phyloP scores from a whole-genome alignment of 129 eudicot species.

The Calendula officinalis region DNA sequence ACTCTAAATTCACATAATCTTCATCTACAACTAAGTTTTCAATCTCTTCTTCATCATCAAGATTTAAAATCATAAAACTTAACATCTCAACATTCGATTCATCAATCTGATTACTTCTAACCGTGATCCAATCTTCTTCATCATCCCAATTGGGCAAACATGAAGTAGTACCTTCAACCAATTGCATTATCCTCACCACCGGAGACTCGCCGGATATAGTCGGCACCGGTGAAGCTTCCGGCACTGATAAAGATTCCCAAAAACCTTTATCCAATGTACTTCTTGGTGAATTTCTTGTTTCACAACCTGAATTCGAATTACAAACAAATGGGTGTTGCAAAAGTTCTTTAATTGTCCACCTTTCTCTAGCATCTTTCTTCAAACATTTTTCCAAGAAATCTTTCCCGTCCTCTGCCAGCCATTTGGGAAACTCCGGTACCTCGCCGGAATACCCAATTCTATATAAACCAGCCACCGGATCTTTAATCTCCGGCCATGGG shows the following conservation, averaged over 20 bases:
- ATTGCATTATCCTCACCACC: slow-evolving; percentile 45
- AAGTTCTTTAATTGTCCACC: slow-evolving; percentile 62
- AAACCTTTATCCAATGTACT: slow-evolving; percentile 60
- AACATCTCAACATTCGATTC: slow-evolving; percentile 21
- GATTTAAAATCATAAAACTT: neutral
- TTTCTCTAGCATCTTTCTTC: slow-evolving; percentile 37
- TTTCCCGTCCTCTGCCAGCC: slow-evolving; percentile 44
- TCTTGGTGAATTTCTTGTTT: slow-evolving; percentile 55
- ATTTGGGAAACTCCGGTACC: slow-evolving; percentile 43
- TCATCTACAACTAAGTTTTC: slow-evolving; percentile 28
- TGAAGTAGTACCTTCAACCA: slow-evolving; percentile 31
- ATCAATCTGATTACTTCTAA: slow-evolving; percentile 36
- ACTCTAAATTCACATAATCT: slow-evolving; percentile 25
- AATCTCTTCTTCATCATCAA: slow-evolving; percentile 29
- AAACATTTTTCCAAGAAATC: slow-evolving; percentile 69
- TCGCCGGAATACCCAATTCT: slow-evolving; percentile 52
- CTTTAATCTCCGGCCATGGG: slow-evolving; percentile 56
- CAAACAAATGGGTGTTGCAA: slow-evolving; percentile 56
- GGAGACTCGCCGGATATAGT: slow-evolving; percentile 31
- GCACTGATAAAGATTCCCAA: slow-evolving; percentile 59
- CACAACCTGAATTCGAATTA: slow-evolving; percentile 16
- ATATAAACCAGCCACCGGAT: slow-evolving; percentile 56
- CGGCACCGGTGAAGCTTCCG: slow-evolving; percentile 29
- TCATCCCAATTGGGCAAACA: slow-evolving; percentile 43
- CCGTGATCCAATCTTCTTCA: slow-evolving; percentile 66